phyloP scores from a whole-genome alignment of 108 stramenopile species.

The Chaetoceros tenuissimus region DNA sequence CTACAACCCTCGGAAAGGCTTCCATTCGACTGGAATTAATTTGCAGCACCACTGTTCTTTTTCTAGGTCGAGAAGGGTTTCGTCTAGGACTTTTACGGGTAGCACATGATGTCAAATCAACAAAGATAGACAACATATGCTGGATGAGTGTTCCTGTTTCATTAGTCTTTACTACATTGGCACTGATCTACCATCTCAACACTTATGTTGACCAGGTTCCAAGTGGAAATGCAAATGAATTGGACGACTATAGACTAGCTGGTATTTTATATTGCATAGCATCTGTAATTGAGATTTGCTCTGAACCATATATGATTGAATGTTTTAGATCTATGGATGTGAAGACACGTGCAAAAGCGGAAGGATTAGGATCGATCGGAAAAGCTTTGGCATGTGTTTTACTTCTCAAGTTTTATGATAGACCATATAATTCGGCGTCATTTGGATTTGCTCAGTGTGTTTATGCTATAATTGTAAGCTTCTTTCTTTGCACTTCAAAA shows the following conservation, averaged over 20 bases:
- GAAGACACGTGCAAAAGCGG: conserved; percentile 51
- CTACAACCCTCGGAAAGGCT: conserved; percentile 60
- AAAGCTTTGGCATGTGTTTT: conserved; percentile 48
- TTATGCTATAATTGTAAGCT: conserved; percentile 45
- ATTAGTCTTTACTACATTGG: conserved; percentile 16
- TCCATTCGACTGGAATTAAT: conserved; percentile 73
- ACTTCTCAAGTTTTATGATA: conserved; percentile 14
- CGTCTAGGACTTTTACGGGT: conserved; percentile 60
- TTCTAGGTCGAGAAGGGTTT: conserved; percentile 85
- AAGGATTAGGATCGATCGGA: conserved; percentile 52
- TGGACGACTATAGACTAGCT: conserved; percentile 52
- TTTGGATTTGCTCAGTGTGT: conserved; percentile 78
- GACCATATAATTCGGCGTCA: conserved; percentile 38
- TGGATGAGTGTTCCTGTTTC: conserved; percentile 40
- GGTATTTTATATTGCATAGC: conserved; percentile 78
- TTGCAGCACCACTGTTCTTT: conserved; percentile 52
- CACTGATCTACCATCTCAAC: conserved; percentile 26
- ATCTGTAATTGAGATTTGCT: conserved; percentile 55
- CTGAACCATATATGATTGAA: conserved; percentile 62
- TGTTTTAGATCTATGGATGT: conserved; percentile 58
- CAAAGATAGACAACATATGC: conserved; percentile 21
- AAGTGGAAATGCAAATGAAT: conserved; percentile 1
- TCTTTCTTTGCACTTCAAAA: conserved; percentile 31
- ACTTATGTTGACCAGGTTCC: conserved; percentile 7
- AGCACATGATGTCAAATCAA: not conserved